Evolutionary conservation across 139 green algal genomes (phyloP), one percentile per base, ranked within the genome.

Genomic region (Chlamydomonas asymmetrica): DNA sequence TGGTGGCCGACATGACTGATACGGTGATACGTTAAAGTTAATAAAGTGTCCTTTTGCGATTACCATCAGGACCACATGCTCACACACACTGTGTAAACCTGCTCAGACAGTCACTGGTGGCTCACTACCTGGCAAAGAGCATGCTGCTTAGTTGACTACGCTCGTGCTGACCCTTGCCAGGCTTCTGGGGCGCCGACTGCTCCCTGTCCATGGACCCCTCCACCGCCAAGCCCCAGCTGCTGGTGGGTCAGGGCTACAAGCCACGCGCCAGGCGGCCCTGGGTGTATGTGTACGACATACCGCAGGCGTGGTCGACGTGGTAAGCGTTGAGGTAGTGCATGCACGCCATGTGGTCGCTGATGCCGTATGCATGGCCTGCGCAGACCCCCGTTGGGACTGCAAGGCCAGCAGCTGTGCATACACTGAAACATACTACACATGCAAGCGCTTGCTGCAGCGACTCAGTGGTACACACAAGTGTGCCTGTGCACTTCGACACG

Each of bases 201-300:
- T 81, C 66, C 8, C 66, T 81, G 45, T 80, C 74, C 4, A 4
- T 74, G 32, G 64, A n/a, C 2, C 20, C 70, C 4, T 16, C 45
- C 0, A 29, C 49, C 13, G 74, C 39, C 31, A 54, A 61, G 64
- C 74, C 64, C 3, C 45, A 61, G 52, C 52, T 80, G 29, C 52
- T 80, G 74, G 52, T 38, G 39, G 64, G 52, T 0, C 69, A 37
- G 10, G 52, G 52, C 32, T 83, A 78, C 52, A 49, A 3, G 2
- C 78, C 77, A 9, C 77, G 77, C 0, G 25, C n/a, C 8, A 78
- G 75, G 63, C 70, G 77, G 31, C 77, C 77, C 0, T 74, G 52
- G 70, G 63, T 83, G 34, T 83, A 83, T 60, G 22, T 83, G 1
- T 83, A 83, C 38, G 77, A 83, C 54, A 70, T 83, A 32, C 77